Base-by-base conservation (phyloP, 495 filamentous ascomycete species). In the Hyaloscypha finlandica region DNA sequence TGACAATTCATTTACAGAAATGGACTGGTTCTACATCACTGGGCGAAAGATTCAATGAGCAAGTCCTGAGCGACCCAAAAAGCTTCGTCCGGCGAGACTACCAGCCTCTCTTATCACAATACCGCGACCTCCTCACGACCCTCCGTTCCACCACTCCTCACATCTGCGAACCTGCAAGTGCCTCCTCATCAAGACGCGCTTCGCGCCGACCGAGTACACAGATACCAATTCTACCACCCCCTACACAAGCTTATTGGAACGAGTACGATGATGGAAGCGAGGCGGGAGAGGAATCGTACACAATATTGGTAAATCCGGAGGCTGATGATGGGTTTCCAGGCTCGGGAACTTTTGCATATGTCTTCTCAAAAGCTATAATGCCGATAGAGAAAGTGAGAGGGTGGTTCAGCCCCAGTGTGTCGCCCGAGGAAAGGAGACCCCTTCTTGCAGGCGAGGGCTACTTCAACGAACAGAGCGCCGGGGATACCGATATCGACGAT, bases 201-300 rank as follows among this genome's bases (percentile, higher is more conserved):
- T 51, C 72, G 70, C 68, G 74, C 14, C 71, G 71, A 65, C 58
- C 68, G 51, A 71, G 66, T 35, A 59, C 51, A 4, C 67, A 68
- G 60, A 52, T 51, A 19, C 64, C 51, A 35, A 30, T 37, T 16
- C 8, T 32, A 31, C 45, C 54, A 31, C 12, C 31, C 11, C 25
- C 39, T 58, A 55, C 66, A 32, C 65, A 70, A 63, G 53, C 65
- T 32, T 89, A 89, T 69, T 89, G 87, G 87, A 88, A 88, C 72
- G 87, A 89, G 71, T 89, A 88, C 74, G 87, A 89, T 53, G 74
- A 86, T 72, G 85, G 83, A 8, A 86, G 85, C 70, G 86, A 89
- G 39, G 81, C 79, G 39, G 66, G 76, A n/a, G 76, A 80, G 35
- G 77, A 75, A 51, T 70, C 75, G 16, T 89, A 88, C 71, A 79